Evolutionary conservation across 2,329 filamentous ascomycete species (phyloP).

Genomic region (Ophiostoma sp.): DNA sequence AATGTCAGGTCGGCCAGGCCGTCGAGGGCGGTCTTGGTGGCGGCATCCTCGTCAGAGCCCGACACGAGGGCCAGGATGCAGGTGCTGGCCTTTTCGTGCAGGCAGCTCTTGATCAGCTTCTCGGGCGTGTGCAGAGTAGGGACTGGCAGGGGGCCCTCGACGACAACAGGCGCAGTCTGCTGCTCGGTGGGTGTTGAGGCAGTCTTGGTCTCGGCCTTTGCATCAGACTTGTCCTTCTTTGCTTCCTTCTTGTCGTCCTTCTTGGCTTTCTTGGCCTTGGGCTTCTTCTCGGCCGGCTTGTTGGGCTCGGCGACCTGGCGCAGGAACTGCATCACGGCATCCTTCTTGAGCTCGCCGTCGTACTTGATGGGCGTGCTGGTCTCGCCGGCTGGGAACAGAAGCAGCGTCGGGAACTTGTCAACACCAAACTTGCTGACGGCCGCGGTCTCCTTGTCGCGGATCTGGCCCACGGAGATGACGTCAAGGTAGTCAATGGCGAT

Average conservation of each 20-base stretch:
- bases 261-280: constrained; percentile 24
- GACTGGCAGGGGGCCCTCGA: constrained; percentile 58
- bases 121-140: constrained; percentile 58
- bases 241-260: constrained; percentile 37
- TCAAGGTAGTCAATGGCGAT: constrained; percentile 40
- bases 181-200: constrained; percentile 24
- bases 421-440: constrained; percentile 71
- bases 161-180: constrained; percentile 43
- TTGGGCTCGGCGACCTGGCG: constrained; percentile 74
- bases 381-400: constrained; percentile 69
- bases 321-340: constrained; percentile 74
- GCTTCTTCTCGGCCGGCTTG: constrained; percentile 54
- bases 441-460: constrained; percentile 72
- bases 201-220: constrained; percentile 36
- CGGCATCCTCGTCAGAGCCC: constrained; percentile 34
- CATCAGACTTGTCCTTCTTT: constrained; percentile 33
- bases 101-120: constrained; percentile 64
- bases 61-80: constrained; percentile 70
- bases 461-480: constrained; percentile 69
- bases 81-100: constrained; percentile 69
- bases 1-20: constrained; percentile 68
- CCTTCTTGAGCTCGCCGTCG: constrained; percentile 79
- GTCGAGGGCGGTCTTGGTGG: constrained; percentile 52
- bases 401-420: constrained; percentile 69
- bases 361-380: constrained; percentile 68